Base-by-base conservation (phyloP, 169 alveolate species). In the Eimeria necatrix region DNA sequence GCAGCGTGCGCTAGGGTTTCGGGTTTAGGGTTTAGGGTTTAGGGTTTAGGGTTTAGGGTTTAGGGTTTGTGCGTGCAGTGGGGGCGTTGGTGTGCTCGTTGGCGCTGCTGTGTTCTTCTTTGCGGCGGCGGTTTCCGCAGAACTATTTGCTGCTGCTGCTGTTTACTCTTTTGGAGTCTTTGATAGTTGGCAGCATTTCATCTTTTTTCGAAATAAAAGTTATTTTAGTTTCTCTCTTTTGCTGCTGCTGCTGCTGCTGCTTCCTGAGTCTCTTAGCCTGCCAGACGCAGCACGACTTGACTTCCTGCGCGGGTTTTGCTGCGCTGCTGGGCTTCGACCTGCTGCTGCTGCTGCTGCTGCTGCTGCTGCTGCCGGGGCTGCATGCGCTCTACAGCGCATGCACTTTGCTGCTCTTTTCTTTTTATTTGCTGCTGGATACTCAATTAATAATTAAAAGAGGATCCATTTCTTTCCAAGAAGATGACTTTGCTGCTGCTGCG, bases 401-500 rank as follows among this genome's bases (percentile, higher is more conserved):
- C 14, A 97, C 97, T 26, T 96, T 96, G 14, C 48, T 96, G 49
- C 53, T 97, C 26, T 97, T 97, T 70, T 96, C 98, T 24, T 85
- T 97, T 60, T 97, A 97, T 93, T 88, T 97, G 5, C 87, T 97
- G 51, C 96, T 97, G 74, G 98, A 97, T 84, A 97, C 98, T 1
- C 98, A 97, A 94, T 81, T 95, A 85, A 95, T 97, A 41, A 81
- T 97, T 24, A 97, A 97, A 52, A 64, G 94, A 18, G 97, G 97
- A 12, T 94, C 93, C 85, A 95, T 86, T 59, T 88, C 96, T 26
- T 93, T 96, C 8, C 70, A 95, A 46, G 97, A 95, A 24, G 98
- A 97, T 85, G 98, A 97, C 73, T 97, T 97, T 92, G 96, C 97
- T 74, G 95, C 96, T 49, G 98, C 97, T 1, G 97, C 98, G 6